Evolutionary conservation across 2,329 filamentous ascomycete genomes (phyloP), one percentile per base, ranked within the genome.

Genomic region (Penicillium sp.): DNA sequence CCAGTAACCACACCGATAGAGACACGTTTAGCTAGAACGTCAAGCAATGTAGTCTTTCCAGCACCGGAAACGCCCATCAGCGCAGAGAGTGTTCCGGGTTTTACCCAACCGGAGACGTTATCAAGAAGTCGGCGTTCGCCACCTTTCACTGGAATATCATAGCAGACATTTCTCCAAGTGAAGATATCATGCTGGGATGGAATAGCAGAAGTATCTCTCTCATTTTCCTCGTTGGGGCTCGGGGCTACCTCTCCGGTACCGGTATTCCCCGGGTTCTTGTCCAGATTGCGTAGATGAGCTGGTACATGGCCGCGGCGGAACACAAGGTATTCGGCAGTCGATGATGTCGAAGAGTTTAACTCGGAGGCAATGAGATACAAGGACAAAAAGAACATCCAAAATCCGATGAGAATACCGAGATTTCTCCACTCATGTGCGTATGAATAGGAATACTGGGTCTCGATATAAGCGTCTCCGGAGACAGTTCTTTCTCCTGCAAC

Each of bases 251-350:
- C 59, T 21, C 57, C 52, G 15, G 56, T 27, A 12, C 44, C 52
- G 9, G 42, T 55, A 41, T 58, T 59, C 26, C 55, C 62, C n/a
- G 59, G 45, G 20, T 55, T 51, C 15, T 63, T 65, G 24, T 65
- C 59, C 2, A 65, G 51, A 48, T 66, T 49, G 30, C 58, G 61
- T 32, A 72, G 52, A 26, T 68, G 59, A 2, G 66, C 57, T 0
- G 82, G 81, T 6, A 82, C 76, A 43, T 79, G 75, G 2, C 83
- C 82, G 4, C 80, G 75, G 30, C 77, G 80, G 66, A 89, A 91
- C 8, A 91, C 84, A 1, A 91, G 79, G 1, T 85, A 81, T 63
- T 91, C 88, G 0, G 85, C 87, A 1, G 81, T 85, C 45, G 83
- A 87, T 1, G 76, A 74, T 0, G 81, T 83, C 1, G 81, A 76